Evolutionary conservation across 495 filamentous ascomycete species (phyloP).

Genomic region (Xylaria scruposa): DNA sequence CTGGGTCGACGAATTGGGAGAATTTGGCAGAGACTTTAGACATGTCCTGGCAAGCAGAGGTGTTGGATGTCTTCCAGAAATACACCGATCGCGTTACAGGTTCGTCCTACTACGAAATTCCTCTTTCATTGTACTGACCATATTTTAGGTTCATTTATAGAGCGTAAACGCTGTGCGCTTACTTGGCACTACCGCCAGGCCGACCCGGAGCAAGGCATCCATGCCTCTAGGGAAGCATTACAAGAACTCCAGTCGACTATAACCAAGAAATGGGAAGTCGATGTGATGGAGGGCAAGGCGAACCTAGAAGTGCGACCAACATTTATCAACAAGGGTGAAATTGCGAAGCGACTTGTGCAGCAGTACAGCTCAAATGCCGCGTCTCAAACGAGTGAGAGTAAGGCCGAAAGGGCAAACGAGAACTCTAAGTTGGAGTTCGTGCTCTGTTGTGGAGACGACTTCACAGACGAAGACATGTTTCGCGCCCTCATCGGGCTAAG

Average conservation of each 20-base stretch:
- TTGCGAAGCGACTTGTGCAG: slow-evolving; percentile 76
- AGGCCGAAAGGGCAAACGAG: slow-evolving; percentile 2
- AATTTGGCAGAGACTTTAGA: slow-evolving; percentile 81
- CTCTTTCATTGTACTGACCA: slow-evolving; percentile 35
- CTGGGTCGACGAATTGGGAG: slow-evolving; percentile 75
- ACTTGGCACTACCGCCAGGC: slow-evolving; percentile 97
- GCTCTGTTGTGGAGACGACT: slow-evolving; percentile 91
- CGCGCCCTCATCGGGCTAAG: slow-evolving; percentile 66
- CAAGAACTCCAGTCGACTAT: slow-evolving; percentile 77
- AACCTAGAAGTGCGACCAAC: slow-evolving; percentile 96
- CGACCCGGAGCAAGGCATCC: slow-evolving; percentile 79
- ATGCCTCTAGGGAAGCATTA: slow-evolving; percentile 77
- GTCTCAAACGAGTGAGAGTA: slow-evolving; percentile 28
- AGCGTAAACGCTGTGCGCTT: slow-evolving; percentile 87
- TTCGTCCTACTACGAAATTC: slow-evolving; percentile 34
- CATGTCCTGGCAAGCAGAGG: slow-evolving; percentile 88
- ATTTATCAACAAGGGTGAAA: slow-evolving; percentile 96
- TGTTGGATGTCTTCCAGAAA: slow-evolving; percentile 78
- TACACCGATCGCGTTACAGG: slow-evolving; percentile 86
- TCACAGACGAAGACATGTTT: slow-evolving; percentile 94
- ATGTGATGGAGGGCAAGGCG: slow-evolving; percentile 94
- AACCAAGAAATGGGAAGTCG: slow-evolving; percentile 79
- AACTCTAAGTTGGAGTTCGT: slow-evolving; percentile 73
- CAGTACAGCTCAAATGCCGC: slow-evolving; percentile 60
- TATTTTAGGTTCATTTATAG: slow-evolving; percentile 77